phyloP scores from a whole-genome alignment of 2,329 filamentous ascomycete species.

The Diaporthe ampelina region DNA sequence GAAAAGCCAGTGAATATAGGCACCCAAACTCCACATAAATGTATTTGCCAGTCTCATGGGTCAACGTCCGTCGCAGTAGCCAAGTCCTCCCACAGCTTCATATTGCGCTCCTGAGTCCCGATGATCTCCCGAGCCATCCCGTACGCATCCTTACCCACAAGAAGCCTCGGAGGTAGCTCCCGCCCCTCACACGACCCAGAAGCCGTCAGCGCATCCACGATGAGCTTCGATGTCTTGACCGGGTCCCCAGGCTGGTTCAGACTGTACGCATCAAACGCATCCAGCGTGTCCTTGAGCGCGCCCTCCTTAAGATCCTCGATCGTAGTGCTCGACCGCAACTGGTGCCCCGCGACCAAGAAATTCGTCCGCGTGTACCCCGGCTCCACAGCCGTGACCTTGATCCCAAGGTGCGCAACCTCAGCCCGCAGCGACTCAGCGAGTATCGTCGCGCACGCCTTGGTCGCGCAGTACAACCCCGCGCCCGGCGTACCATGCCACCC shows the following conservation, averaged over 20 bases:
- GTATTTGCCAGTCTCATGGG: neutral
- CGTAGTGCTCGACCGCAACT: neutral
- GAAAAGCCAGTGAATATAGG: neutral
- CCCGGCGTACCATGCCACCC: neutral
- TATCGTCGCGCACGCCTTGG: conserved; percentile 22
- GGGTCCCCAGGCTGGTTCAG: conserved; percentile 26
- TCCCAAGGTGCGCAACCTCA: conserved; percentile 17
- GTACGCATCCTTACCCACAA: conserved; percentile 13
- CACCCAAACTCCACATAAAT: neutral
- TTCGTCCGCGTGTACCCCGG: conserved; percentile 13
- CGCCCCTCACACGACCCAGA: conserved; percentile 9
- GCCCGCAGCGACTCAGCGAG: conserved; percentile 19
- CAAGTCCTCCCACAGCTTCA: conserved; percentile 27
- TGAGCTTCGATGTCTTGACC: neutral
- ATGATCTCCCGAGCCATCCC: neutral
- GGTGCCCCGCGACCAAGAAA: conserved; percentile 1
- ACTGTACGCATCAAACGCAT: neutral
- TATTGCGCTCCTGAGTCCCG: neutral
- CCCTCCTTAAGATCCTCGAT: neutral
- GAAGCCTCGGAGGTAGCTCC: conserved; percentile 5
- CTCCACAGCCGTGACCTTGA: conserved; percentile 17
- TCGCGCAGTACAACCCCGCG: conserved; percentile 13
- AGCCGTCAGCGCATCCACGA: conserved; percentile 11
- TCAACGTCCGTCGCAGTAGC: conserved; percentile 18
- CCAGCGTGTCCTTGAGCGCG: neutral